A percentile compares a stretch with the other conserved stretches of the same genome.
Conservation (phyloP, 2,329 filamentous ascomycete species). For the Alternaria panax region DNA sequence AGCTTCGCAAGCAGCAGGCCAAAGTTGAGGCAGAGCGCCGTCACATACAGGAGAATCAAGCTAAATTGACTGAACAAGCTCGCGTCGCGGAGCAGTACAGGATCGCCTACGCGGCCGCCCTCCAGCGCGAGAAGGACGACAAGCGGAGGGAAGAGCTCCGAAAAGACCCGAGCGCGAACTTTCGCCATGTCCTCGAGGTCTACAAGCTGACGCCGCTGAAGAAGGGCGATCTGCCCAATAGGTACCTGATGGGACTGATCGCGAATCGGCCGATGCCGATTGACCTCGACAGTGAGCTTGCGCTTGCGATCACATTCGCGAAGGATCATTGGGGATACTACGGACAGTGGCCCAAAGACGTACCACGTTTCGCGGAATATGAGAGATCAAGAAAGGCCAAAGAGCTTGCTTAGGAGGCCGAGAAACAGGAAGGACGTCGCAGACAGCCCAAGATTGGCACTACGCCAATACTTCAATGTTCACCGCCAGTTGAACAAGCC, state of each 20-base stretch:
- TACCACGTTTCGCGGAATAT: background rate
- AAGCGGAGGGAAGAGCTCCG: slow-evolving; percentile 8
- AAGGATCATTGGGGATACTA: slow-evolving; percentile 22
- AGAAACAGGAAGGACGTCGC: background rate
- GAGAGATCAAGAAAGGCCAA: background rate
- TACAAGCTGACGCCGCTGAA: background rate
- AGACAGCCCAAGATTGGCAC: slow-evolving; percentile 74
- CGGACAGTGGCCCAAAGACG: slow-evolving; percentile 5
- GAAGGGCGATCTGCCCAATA: background rate
- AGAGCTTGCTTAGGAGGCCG: background rate
- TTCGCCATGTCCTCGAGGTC: slow-evolving; percentile 16
- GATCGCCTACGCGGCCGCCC: background rate
- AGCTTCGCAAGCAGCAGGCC: background rate
- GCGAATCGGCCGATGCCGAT: slow-evolving; percentile 18
- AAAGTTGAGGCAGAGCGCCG: background rate
- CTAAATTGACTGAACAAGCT: background rate
- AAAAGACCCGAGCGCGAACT: slow-evolving; percentile 14
- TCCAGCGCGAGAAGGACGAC: slow-evolving; percentile 4
- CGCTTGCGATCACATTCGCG: slow-evolving; percentile 17
- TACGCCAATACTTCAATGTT: slow-evolving; percentile 79
- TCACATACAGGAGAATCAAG: background rate
- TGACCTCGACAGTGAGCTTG: slow-evolving; percentile 13
- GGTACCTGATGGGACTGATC: slow-evolving; percentile 11
- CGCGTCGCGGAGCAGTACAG: background rate
- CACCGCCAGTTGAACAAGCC: slow-evolving; percentile 66